A percentile compares a stretch with the other conserved stretches of the same genome.
phyloP scores from a whole-genome alignment of 306 rosid species.

The Amphicarpaea edgeworthii region DNA sequence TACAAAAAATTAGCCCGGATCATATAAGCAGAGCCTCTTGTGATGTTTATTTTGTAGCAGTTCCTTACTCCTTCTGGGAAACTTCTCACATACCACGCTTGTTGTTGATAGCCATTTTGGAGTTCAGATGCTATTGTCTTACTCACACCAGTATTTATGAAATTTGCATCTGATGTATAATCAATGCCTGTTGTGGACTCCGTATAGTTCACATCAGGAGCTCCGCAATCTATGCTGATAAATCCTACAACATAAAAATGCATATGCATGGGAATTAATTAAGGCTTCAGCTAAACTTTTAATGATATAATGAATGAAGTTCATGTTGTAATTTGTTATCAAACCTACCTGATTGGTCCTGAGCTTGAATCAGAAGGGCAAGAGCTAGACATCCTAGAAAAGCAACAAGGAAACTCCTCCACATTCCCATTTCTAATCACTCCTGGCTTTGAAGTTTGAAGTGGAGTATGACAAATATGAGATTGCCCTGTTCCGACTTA shows the following conservation, averaged over 20 bases:
- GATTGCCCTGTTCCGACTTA: neutral
- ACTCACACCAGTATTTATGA: slow-evolving; percentile 48
- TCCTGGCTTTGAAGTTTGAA: neutral
- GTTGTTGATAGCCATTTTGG: neutral
- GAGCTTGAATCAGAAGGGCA: slow-evolving; percentile 47
- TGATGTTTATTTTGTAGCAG: slow-evolving; percentile 58
- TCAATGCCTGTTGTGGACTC: slow-evolving; percentile 35
- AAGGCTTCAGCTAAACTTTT: neutral
- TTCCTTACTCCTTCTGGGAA: slow-evolving; percentile 59
- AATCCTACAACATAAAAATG: slow-evolving; percentile 42
- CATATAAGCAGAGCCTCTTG: slow-evolving; percentile 43
- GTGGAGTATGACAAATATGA: neutral
- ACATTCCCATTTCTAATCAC: slow-evolving; percentile 30
- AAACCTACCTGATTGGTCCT: slow-evolving; percentile 61
- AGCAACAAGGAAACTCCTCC: slow-evolving; percentile 3
- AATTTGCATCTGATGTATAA: slow-evolving; percentile 57
- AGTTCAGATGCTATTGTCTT: neutral
- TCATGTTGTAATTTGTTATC: neutral
- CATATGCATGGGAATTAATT: neutral
- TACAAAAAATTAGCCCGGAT: slow-evolving; percentile 46
- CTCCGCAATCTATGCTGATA: slow-evolving; percentile 63
- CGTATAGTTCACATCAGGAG: slow-evolving; percentile 37
- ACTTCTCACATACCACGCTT: slow-evolving; percentile 41
- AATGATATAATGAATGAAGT: neutral
- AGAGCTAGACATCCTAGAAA: slow-evolving; percentile 28